A percentile compares a stretch with the other conserved stretches of the same genome.
These are phyloP conservation scores for Raffaelea ambrosiae DNA, from an alignment of 2,329 filamentous ascomycete species.

Conservation along the genomic window DNA sequence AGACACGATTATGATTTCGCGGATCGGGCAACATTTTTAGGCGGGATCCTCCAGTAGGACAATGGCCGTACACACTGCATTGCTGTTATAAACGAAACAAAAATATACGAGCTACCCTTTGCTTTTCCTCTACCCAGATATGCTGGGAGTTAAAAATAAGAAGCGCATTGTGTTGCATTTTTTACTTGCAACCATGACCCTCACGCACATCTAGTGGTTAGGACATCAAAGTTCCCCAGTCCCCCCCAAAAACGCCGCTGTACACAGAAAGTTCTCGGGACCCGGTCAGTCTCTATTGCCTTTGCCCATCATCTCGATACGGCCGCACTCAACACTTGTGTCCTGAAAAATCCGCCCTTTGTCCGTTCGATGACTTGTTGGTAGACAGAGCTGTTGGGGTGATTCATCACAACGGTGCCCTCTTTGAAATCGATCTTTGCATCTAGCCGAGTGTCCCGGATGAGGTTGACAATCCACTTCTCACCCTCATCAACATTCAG, in stretches of 20 bases:
- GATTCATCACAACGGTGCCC: slow-evolving; percentile 98
- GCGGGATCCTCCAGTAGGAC: no score
- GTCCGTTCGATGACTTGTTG: slow-evolving; percentile 99
- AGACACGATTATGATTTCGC: no score
- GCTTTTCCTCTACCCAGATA: no score
- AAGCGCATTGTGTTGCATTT: no score
- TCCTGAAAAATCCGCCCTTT: slow-evolving; percentile 97
- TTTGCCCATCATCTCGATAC: slow-evolving; percentile 28
- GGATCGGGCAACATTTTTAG: no score
- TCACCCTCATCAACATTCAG: slow-evolving; percentile 91
- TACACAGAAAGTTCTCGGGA: neutral
- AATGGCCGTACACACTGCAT: no score
- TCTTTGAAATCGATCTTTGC: slow-evolving; percentile 99
- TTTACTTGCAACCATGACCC: no score
- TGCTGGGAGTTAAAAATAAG: no score
- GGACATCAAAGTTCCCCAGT: neutral
- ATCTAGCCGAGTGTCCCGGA: slow-evolving; percentile 92
- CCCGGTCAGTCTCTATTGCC: neutral
- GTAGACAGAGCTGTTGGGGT: slow-evolving; percentile 96
- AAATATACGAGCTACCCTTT: no score
- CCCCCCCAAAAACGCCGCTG: neutral
- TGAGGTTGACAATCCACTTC: slow-evolving; percentile 99
- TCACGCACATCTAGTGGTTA: no score
- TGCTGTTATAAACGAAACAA: no score
- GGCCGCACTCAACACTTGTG: slow-evolving; percentile 77